Percentiles rank a stretch among this genome's conserved stretches.
phyloP scores from a whole-genome alignment of 805 yeast species.

The Yamadazyma insecticola region DNA sequence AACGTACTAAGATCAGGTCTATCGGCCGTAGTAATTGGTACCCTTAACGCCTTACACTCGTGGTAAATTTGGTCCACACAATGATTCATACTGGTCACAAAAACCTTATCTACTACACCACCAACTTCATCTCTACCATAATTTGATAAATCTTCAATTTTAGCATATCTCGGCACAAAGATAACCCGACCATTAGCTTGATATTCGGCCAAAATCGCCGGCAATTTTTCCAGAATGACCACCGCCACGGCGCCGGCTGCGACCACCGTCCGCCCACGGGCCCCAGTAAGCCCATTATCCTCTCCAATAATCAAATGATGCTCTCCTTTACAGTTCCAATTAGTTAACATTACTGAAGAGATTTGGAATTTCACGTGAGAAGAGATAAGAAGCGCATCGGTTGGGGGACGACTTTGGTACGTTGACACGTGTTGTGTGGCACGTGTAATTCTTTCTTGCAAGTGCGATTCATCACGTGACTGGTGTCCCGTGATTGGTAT shows the following conservation, averaged over 20 bases:
- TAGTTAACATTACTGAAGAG: too few species aligned
- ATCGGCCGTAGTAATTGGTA: constrained; percentile 81
- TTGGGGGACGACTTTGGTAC: too few species aligned
- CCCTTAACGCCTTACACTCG: constrained; percentile 56
- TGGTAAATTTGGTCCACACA: constrained; percentile 31
- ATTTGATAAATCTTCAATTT: constrained; percentile 42
- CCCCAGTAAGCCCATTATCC: too few species aligned
- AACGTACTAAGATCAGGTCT: constrained; percentile 70
- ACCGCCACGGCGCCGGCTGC: too few species aligned
- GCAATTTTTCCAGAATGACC: too few species aligned
- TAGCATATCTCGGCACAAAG: too few species aligned
- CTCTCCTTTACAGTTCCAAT: constrained; percentile 23
- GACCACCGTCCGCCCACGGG: too few species aligned
- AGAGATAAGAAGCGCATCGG: too few species aligned
- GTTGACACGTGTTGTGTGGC: too few species aligned
- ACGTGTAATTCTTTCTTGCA: not conserved
- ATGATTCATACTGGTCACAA: constrained; percentile 47
- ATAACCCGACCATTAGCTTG: too few species aligned
- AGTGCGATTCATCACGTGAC: constrained; percentile 5
- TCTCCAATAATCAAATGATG: constrained; percentile 56
- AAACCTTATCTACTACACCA: constrained; percentile 69
- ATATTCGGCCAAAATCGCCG: too few species aligned
- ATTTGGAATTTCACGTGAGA: too few species aligned
- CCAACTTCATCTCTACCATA: constrained; percentile 63
- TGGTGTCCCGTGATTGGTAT: not conserved